Evolutionary conservation across 179 eudicot species (phyloP).

Genomic region (Pouteria campechiana): DNA sequence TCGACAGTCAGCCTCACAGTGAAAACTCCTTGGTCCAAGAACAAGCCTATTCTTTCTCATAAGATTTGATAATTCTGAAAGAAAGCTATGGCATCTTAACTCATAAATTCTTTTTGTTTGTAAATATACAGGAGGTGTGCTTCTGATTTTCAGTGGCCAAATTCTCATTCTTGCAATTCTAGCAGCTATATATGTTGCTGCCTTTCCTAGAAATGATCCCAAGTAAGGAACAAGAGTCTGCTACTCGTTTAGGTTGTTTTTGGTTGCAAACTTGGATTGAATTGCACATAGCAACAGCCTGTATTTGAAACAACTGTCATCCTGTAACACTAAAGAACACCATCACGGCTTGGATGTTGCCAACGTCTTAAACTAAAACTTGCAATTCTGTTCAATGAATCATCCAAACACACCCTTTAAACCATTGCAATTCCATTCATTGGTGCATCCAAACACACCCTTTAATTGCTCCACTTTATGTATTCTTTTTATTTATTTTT

Average conservation of each 20-base stretch:
- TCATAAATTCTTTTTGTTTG: background rate
- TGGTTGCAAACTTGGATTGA: too few relatives aligned
- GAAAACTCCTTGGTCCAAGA: background rate
- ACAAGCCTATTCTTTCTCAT: background rate
- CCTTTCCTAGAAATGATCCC: too few relatives aligned
- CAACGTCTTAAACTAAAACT: too few relatives aligned
- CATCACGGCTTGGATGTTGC: too few relatives aligned
- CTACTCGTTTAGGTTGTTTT: too few relatives aligned
- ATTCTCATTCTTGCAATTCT: background rate
- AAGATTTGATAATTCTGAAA: background rate
- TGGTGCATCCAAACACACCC: too few relatives aligned
- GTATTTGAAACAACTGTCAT: conserved; percentile 1
- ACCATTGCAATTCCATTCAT: too few relatives aligned
- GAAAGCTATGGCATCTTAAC: background rate
- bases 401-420: too few relatives aligned
- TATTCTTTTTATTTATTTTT: background rate
- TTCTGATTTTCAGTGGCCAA: conserved; percentile 1
- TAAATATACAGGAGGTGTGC: conserved; percentile 1
- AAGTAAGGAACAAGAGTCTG: conserved; percentile 1
- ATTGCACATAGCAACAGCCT: background rate
- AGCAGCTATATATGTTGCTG: conserved; percentile 2
- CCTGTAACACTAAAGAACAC: too few relatives aligned
- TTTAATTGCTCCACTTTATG: too few relatives aligned
- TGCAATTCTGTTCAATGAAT: too few relatives aligned
- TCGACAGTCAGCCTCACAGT: too few relatives aligned